Base-by-base conservation (phyloP, 768 basidiomycete genomes). In the Lyophyllum atratum region DNA sequence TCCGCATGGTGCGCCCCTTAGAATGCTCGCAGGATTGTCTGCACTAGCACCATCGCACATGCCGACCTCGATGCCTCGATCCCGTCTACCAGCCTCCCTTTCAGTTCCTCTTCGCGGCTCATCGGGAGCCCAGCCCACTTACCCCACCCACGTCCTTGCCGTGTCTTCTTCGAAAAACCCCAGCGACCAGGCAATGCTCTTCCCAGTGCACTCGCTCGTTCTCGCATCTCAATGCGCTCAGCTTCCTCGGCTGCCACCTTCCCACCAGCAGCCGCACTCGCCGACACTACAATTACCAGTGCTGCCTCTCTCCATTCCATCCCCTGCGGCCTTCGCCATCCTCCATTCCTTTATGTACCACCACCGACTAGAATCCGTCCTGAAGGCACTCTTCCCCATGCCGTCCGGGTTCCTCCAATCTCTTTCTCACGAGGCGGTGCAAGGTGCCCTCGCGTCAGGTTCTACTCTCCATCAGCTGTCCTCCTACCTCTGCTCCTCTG, bases 271-370 rank as follows among this genome's bases (percentile, higher is more conserved):
- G 8, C 61, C 72, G 11, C 58, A 58, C 34, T 65, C 62, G 10
- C 62, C 64, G 19, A 71, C 64, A 40, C 59, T 80, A 52, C 70
- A 76, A n/a, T 66, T 93, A 4, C 90, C 92, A 21, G 82, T 93
- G 17, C 76, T 92, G 12, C 86, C 85, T 2, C 71, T 93, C 62
- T 76, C 82, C 40, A 77, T 93, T 12, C 91, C 92, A 88, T 86
- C 87, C 1, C 84, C 89, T 0, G 79, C 81, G 2, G 83, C 89
- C 0, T 92, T 92, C 72, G 72, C 83, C 9, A 70, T 84, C 29
- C 76, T 93, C 9, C 84, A 85, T 61, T 69, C 76, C 0, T 92
- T 81, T 75, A 76, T 93, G 61, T 91, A 93, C 84, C 86, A 67
- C 80, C 85, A 88, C 66, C 80, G 83, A 59, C 74, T 85, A 25